Conservation (phyloP, 108 stramenopile genomes). For the Bacterosira constricta region DNA sequence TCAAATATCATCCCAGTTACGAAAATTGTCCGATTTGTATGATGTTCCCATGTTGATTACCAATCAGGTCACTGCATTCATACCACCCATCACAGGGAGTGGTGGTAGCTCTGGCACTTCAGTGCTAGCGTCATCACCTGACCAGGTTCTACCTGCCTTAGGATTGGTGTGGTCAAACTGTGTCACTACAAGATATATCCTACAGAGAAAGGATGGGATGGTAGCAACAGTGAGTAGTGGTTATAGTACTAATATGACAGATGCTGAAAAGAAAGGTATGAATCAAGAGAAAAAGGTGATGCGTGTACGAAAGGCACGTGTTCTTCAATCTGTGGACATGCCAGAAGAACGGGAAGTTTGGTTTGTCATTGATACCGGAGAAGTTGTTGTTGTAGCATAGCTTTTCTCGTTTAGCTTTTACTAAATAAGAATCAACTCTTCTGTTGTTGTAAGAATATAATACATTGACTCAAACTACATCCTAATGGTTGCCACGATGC, state of each 20-base stretch:
- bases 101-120: not conserved
- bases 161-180: conserved; percentile 79
- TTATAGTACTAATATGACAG: not conserved
- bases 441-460: not conserved
- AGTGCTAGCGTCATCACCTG: not conserved
- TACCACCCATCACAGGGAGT: not conserved
- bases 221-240: not conserved
- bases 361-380: conserved; percentile 31
- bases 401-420: not conserved
- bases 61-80: conserved; percentile 64
- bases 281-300: not conserved
- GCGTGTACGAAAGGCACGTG: conserved; percentile 27
- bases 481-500: not conserved
- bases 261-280: not conserved
- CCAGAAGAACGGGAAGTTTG: conserved; percentile 11
- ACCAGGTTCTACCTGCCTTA: conserved; percentile 57
- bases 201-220: conserved; percentile 23
- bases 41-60: conserved; percentile 61
- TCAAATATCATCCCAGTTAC: conserved; percentile 46
- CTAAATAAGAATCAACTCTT: not conserved
- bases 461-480: not conserved
- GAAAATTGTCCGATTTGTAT: conserved; percentile 49
- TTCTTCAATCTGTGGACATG: conserved; percentile 38
- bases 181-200: conserved; percentile 58
- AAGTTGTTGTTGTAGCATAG: conserved; percentile 15